These are phyloP conservation scores for Yarrowia osloensis DNA, from an alignment of 805 yeast species.

Conservation along the genomic window DNA sequence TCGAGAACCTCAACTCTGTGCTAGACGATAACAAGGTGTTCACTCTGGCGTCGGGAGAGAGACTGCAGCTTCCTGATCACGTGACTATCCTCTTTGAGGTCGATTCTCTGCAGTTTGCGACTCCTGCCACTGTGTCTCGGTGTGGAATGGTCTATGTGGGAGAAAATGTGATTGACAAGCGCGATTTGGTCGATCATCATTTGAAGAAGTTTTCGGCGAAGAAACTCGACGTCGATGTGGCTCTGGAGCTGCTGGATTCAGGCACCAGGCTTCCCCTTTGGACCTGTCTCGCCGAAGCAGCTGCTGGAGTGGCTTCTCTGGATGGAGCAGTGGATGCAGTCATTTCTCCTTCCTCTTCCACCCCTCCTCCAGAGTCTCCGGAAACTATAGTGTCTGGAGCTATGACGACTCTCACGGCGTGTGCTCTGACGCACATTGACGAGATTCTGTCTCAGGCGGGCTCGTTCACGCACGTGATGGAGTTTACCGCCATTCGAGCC, in stretches of 20 bases:
- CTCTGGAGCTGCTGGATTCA: neutral
- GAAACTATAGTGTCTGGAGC: neutral
- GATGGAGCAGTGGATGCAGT: neutral
- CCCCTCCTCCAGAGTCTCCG: neutral
- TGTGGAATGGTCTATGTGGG: slow-evolving; percentile 87
- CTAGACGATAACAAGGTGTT: slow-evolving; percentile 81
- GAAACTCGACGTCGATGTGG: neutral
- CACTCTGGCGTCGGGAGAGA: slow-evolving; percentile 88
- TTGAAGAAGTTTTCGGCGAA: slow-evolving; percentile 10
- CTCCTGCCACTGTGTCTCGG: slow-evolving; percentile 90
- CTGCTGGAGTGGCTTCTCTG: neutral
- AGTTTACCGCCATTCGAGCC: slow-evolving; percentile 45
- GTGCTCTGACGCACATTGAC: slow-evolving; percentile 32
- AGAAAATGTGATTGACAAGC: slow-evolving; percentile 37
- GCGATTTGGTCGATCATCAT: slow-evolving; percentile 39
- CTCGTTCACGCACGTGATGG: slow-evolving; percentile 55
- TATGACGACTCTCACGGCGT: neutral
- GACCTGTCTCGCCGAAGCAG: neutral
- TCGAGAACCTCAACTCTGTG: slow-evolving; percentile 85
- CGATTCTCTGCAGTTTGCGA: slow-evolving; percentile 62
- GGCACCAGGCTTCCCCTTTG: slow-evolving; percentile 10
- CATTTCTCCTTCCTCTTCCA: neutral
- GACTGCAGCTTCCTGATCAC: slow-evolving; percentile 65
- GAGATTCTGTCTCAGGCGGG: slow-evolving; percentile 40
- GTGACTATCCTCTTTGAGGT: slow-evolving; percentile 77